phyloP scores from a whole-genome alignment of 2,329 filamentous ascomycete species.

The Colletotrichum viniferum region DNA sequence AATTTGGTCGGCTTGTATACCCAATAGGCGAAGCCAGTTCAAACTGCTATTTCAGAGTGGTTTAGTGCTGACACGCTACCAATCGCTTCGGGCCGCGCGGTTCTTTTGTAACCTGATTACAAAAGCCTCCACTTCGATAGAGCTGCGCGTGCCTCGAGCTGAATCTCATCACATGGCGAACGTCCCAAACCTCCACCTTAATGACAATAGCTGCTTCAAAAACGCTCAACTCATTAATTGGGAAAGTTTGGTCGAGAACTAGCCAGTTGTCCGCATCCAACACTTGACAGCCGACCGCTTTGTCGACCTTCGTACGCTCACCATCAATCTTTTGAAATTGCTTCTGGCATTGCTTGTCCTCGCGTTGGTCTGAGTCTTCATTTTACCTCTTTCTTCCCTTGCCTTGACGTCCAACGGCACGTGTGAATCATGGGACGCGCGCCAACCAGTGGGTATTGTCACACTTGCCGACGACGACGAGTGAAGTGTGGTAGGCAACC shows the following conservation, averaged over 20 bases:
- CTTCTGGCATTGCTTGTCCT: not conserved
- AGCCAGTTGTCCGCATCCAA: not conserved
- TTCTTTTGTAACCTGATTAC: not conserved
- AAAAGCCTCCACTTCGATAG: not conserved
- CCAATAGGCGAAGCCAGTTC: not conserved
- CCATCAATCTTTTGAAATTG: not conserved
- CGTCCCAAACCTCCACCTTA: not conserved
- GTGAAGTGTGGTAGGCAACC: not conserved
- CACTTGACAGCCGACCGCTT: not conserved
- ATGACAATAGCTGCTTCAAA: not conserved
- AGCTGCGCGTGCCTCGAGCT: not conserved
- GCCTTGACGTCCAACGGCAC: fast-evolving
- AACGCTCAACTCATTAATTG: not conserved
- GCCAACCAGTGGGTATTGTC: not conserved
- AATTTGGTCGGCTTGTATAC: fast-evolving
- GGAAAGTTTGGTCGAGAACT: not conserved
- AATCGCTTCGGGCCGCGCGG: not conserved
- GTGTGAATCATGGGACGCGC: not conserved
- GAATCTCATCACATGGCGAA: not conserved
- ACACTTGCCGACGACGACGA: not conserved
- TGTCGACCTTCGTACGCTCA: not conserved
- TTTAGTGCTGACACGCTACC: not conserved
- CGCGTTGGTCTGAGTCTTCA: not conserved
- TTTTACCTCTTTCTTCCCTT: not conserved
- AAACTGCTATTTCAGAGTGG: not conserved